Evolutionary conservation across 176 grass and related monocot species (phyloP), one percentile per base, ranked within the genome.

Genomic region (Carex cristatella): DNA sequence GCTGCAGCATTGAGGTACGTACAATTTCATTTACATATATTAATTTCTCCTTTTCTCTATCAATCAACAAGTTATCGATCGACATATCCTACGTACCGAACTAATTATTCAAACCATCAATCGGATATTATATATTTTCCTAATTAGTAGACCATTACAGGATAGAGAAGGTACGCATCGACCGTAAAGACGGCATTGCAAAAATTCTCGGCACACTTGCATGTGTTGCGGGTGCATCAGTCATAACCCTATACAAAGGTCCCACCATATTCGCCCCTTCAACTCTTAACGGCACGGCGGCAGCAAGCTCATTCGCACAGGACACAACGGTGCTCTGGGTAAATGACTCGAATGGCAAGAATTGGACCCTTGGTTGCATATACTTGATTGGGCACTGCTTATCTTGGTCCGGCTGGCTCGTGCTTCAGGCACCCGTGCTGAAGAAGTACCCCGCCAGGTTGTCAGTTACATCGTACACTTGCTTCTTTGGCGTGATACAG

Each of bases 401-500:
- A 46, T 99, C 97, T 72, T 99, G 97, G 97, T 99, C 97, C 1
- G 97, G 93, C 0, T 99, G 97, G 97, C 88, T 99, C 37, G 97
- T 99, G 88, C 91, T 99, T 51, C 97, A 99, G 87, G 91, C 90
- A 1, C 97, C 97, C 28, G 86, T 99, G 81, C 93, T 99, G 16
- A 99, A 99, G 79, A 95, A 96, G 84, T 99, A 99, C 86, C 97
- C 97, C 30, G 97, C 97, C 42, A 77, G 86, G 70, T 88, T 99
- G 10, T 99, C 97, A 0, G 97, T 99, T 5, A 99, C 97, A 7
- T 99, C 97, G 10, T 99, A 96, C 91, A 99, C 97, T 65, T 99
- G 97, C 85, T 99, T 99, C 90, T 99, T 99, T 66, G 97, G 97
- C 10, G 97, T 99, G 66, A 92, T 99, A 78, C 97, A 99, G 88